These are phyloP conservation scores for Nasturtium officinale DNA, from an alignment of 345 rosid species.

Conservation along the genomic window DNA sequence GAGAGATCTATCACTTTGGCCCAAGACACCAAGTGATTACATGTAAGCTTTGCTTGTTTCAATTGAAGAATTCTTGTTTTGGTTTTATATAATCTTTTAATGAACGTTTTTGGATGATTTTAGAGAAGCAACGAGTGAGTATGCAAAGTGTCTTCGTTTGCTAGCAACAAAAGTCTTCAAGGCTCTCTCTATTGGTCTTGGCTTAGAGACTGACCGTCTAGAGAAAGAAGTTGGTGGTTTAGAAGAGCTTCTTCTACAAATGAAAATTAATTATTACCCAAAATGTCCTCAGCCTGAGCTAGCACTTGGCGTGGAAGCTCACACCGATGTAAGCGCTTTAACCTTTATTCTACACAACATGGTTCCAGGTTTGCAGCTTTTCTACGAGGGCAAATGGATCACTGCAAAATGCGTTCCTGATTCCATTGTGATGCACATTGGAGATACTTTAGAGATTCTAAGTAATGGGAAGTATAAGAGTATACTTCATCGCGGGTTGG, in stretches of 20 bases:
- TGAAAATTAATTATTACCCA: constrained; percentile 95
- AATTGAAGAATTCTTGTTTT: not conserved
- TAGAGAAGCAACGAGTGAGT: constrained; percentile 78
- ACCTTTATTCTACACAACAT: constrained; percentile 98
- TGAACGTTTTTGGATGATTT: constrained; percentile 14
- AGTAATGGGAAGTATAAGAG: constrained; percentile 95
- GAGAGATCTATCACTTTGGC: constrained; percentile 84
- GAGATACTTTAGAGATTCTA: constrained; percentile 88
- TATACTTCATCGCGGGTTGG: constrained; percentile 87
- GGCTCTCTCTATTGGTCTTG: constrained; percentile 68
- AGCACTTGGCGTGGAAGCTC: constrained; percentile 97
- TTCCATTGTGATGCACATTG: constrained; percentile 93
- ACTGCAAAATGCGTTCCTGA: constrained; percentile 91
- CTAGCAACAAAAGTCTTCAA: constrained; percentile 68
- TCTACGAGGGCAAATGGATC: constrained; percentile 78
- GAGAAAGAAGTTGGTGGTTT: constrained; percentile 90
- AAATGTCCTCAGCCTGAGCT: constrained; percentile 96
- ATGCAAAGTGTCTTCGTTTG: constrained; percentile 71
- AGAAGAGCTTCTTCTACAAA: constrained; percentile 82
- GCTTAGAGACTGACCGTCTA: constrained; percentile 78
- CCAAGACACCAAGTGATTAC: constrained; percentile 74
- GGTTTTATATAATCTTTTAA: not conserved
- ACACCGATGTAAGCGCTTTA: constrained; percentile 87
- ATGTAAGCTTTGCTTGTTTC: constrained; percentile 50
- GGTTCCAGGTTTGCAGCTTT: constrained; percentile 94